Base-by-base conservation (phyloP, 1,284 basidiomycete species). In the Anthracocystis panici-leucophaei region DNA sequence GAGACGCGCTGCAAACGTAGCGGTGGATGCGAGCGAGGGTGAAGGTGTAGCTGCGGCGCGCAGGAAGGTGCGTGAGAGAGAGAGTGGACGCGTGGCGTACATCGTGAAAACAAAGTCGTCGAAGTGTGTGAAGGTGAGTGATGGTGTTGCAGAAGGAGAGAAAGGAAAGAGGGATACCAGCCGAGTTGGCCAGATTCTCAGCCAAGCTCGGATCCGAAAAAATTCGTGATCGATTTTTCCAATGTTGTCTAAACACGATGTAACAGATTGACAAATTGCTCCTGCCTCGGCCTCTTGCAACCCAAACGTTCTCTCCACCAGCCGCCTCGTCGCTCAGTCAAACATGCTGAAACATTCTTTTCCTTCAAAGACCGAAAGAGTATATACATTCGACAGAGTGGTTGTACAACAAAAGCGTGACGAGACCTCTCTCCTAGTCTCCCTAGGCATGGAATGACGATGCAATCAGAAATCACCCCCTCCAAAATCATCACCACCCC, bases 401-500 rank as follows among this genome's bases (percentile, higher is more conserved):
- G 14, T 38, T 38, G 35, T 38, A 38, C 35, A 38, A 33, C 10
- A 10, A 38, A 38, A 16, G 35, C 35, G 35, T 38, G 35, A 38
- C n/a, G n/a, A n/a, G n/a, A n/a, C n/a, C n/a, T n/a, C n/a, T n/a
- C n/a, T n/a, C n/a, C n/a, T n/a, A n/a, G n/a, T n/a, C n/a, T n/a
- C n/a, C n/a, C n/a, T n/a, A n/a, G n/a, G n/a, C n/a, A n/a, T n/a
- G n/a, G n/a, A n/a, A n/a, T n/a, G n/a, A n/a, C n/a, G n/a, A n/a
- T n/a, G n/a, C 18, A 23, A 35, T 65, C 27, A 73, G 31, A 73
- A 65, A 33, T 77, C 70, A 38, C 73, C 70, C 4, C 65, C 71
- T 2, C 60, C 55, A 31, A 57, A 64, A 33, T 59, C 62, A 57
- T 69, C 75, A 57, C 72, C 77, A 53, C 77, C 77, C 33, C 70